Base-by-base conservation (phyloP, 176 grass and related monocot species). In the Poa annua region DNA sequence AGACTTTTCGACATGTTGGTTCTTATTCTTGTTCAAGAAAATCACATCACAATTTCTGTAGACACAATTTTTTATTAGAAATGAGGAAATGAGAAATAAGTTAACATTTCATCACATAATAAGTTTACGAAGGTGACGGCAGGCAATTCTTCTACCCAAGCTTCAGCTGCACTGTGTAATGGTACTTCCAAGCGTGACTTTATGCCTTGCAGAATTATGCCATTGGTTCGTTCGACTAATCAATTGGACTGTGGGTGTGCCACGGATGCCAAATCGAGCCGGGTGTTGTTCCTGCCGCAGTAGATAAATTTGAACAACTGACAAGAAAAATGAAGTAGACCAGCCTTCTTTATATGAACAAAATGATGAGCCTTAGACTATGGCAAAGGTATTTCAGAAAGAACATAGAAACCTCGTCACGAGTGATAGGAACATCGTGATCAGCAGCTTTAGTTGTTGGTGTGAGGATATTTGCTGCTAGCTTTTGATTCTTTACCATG, bases 381-480 rank as follows among this genome's bases (percentile, higher is more conserved):
- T 41, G 4, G 11, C 1, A 72, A n/a, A n/a, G n/a, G n/a, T n/a
- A n/a, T n/a, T n/a, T n/a, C 69, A 82, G n/a, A 79, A 56, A 10
- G 48, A 85, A 74, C 4, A 75, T 80, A 62, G 62, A 79, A 39
- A 90, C 93, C 91, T 96, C 96, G 49, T 91, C 84, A 34, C 89
- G 93, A 79, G 93, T 93, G 67, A 98, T 86, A 76, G 96, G 93
- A 35, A 93, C 89, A 71, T 98, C 96, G 63, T 92, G 93, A 85
- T 98, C 89, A 80, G 44, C 87, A 81, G 91, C 87, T 91, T 98
- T 98, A 48, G 93, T 98, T 29, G 96, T 98, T 41, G 96, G 93
- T 38, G 96, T 98, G 69, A 96, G 87, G 67, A 96, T 96, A 92
- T 96, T 98, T 52, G 63, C 48, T 59, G 87, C 53, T 22, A 98